phyloP scores from a whole-genome alignment of 345 rosid species.

The Lepidium sativum region DNA sequence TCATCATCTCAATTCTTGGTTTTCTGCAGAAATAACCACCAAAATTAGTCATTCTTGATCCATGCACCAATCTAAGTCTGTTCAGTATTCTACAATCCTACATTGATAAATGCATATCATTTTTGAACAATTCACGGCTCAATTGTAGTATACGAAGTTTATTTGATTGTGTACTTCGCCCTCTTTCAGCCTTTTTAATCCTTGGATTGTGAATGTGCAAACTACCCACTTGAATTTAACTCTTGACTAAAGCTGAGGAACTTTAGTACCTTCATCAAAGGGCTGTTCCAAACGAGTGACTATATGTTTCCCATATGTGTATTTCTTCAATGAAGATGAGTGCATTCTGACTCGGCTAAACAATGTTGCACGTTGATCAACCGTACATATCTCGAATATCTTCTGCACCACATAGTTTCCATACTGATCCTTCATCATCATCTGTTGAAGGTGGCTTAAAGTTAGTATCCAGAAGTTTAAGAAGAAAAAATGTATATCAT shows the following conservation, averaged over 20 bases:
- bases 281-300: conserved; percentile 59
- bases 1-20: conserved; percentile 5
- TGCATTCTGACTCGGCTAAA: conserved; percentile 40
- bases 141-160: background rate
- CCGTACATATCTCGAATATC: conserved; percentile 49
- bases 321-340: conserved; percentile 57
- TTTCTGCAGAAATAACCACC: conserved; percentile 5
- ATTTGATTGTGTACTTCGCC: background rate
- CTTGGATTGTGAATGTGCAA: background rate
- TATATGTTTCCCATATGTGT: conserved; percentile 72
- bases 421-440: conserved; percentile 69
- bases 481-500: background rate
- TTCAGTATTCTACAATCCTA: too few species aligned
- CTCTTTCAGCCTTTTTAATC: background rate
- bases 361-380: conserved; percentile 37
- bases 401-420: conserved; percentile 72
- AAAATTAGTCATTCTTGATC: background rate
- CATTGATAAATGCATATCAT: background rate
- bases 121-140: background rate
- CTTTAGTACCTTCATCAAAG: conserved; percentile 40
- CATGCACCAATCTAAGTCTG: background rate
- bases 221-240: background rate
- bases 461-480: background rate
- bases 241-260: background rate
- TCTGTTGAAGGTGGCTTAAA: conserved; percentile 23